These are phyloP conservation scores for Xylariaceae sp. DNA, from an alignment of 2,329 filamentous ascomycete genomes.

Conservation along the genomic window DNA sequence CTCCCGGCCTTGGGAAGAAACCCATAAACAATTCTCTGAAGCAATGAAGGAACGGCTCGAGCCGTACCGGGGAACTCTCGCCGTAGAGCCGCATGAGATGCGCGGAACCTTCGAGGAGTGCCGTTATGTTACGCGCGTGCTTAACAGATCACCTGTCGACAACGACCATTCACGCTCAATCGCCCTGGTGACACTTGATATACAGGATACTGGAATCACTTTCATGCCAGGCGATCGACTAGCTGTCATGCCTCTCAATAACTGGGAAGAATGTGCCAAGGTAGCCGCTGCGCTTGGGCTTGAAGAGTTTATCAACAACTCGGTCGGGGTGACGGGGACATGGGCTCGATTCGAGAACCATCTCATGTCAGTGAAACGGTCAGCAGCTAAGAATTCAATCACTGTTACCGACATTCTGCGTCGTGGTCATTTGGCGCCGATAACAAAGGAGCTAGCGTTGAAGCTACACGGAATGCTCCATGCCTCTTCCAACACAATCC, in stretches of 20 bases:
- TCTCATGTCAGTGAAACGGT: constrained; percentile 38
- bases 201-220: constrained; percentile 52
- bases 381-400: constrained; percentile 31
- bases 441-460: constrained; percentile 50
- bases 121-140: constrained; percentile 46
- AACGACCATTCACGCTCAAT: constrained; percentile 45
- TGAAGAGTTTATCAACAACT: constrained; percentile 43
- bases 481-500: constrained; percentile 48
- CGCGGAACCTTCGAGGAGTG: constrained; percentile 55
- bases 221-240: constrained; percentile 53
- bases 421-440: constrained; percentile 49
- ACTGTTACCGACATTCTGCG: constrained; percentile 49
- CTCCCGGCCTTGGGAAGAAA: constrained; percentile 48
- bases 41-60: constrained; percentile 54
- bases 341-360: constrained; percentile 50
- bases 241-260: constrained; percentile 54
- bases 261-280: constrained; percentile 54
- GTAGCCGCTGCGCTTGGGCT: constrained; percentile 51
- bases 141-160: constrained; percentile 46
- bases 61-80: constrained; percentile 45
- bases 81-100: constrained; percentile 52
- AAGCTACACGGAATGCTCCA: constrained; percentile 47
- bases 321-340: constrained; percentile 36
- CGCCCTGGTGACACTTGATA: constrained; percentile 49
- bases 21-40: constrained; percentile 50